Evolutionary conservation across 306 rosid genomes (phyloP).

Genomic region (Oemleria cerasiformis): DNA sequence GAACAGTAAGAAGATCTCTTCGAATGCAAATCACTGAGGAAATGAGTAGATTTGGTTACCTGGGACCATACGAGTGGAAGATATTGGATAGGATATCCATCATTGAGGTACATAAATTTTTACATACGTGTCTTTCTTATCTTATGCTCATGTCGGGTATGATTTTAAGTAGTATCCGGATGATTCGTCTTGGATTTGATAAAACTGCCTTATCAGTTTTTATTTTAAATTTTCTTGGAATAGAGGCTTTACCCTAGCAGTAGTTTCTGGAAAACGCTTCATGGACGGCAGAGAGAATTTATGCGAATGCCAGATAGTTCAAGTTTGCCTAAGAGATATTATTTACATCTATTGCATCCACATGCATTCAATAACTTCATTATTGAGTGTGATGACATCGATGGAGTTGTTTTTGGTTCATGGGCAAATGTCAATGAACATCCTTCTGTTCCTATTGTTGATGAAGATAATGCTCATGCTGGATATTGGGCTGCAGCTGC

Average conservation of each 20-base stretch:
- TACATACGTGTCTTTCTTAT: slow-evolving; percentile 22
- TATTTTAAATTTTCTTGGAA: slow-evolving; percentile 35
- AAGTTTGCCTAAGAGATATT: slow-evolving; percentile 43
- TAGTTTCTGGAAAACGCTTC: slow-evolving; percentile 86
- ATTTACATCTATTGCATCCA: slow-evolving; percentile 50
- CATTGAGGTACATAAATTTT: slow-evolving; percentile 64
- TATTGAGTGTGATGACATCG: slow-evolving; percentile 84
- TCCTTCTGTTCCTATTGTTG: slow-evolving; percentile 45
- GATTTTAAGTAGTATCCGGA: slow-evolving; percentile 17
- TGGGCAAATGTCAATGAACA: slow-evolving; percentile 62
- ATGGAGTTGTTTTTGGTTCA: slow-evolving; percentile 78
- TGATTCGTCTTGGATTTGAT: slow-evolving; percentile 33
- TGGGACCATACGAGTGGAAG: slow-evolving; percentile 87
- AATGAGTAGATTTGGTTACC: slow-evolving; percentile 77
- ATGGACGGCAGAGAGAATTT: slow-evolving; percentile 49
- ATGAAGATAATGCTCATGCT: slow-evolving; percentile 50
- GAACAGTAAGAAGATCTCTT: slow-evolving; percentile 82
- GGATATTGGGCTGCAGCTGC: slow-evolving; percentile 97
- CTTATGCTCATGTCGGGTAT: slow-evolving; percentile 26
- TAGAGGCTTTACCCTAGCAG: slow-evolving; percentile 93
- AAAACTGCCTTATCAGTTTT: slow-evolving; percentile 30
- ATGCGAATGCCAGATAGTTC: slow-evolving; percentile 43
- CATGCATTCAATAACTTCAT: slow-evolving; percentile 43
- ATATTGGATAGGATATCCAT: slow-evolving; percentile 69
- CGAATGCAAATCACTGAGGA: slow-evolving; percentile 70